Evolutionary conservation across 2,329 filamentous ascomycete species (phyloP).

Genomic region (Cryphonectria naterciae): DNA sequence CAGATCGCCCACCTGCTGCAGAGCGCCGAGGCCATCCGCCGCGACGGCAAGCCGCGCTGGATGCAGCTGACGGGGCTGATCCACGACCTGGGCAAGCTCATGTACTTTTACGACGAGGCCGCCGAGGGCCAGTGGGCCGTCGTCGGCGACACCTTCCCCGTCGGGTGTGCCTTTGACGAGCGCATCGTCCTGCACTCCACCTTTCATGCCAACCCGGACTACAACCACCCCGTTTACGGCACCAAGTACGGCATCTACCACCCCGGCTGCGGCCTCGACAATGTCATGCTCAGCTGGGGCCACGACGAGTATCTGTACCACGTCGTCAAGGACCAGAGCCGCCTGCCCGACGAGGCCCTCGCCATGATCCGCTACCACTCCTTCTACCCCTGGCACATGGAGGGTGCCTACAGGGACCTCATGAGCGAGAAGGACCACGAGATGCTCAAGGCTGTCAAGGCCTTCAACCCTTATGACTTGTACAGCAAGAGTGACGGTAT

Average conservation of each 20-base stretch:
- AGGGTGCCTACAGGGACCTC: constrained; percentile 78
- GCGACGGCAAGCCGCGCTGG: constrained; percentile 81
- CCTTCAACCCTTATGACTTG: constrained; percentile 89
- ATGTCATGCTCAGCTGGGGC: constrained; percentile 89
- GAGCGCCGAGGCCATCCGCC: constrained; percentile 84
- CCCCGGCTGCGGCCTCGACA: constrained; percentile 79
- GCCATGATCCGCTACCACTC: constrained; percentile 94
- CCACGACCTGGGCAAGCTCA: constrained; percentile 79
- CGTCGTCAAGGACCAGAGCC: constrained; percentile 81
- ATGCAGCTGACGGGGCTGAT: constrained; percentile 80
- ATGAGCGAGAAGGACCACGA: constrained; percentile 82
- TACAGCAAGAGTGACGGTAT: constrained; percentile 90
- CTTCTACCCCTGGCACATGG: constrained; percentile 90
- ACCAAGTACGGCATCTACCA: constrained; percentile 80
- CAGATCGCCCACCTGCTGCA: constrained; percentile 92
- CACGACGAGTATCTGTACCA: constrained; percentile 89
- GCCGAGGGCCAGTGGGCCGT: constrained; percentile 93
- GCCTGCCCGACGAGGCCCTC: constrained; percentile 77
- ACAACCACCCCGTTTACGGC: constrained; percentile 70
- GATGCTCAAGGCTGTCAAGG: constrained; percentile 80
- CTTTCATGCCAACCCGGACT: constrained; percentile 78
- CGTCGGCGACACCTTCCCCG: constrained; percentile 83
- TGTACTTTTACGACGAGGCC: constrained; percentile 70
- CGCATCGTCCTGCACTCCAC: constrained; percentile 81
- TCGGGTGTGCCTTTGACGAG: constrained; percentile 75